A percentile compares a stretch with the other conserved stretches of the same genome.
Conservation (phyloP, 176 grass and related monocot species). For the Bromus sterilis region DNA sequence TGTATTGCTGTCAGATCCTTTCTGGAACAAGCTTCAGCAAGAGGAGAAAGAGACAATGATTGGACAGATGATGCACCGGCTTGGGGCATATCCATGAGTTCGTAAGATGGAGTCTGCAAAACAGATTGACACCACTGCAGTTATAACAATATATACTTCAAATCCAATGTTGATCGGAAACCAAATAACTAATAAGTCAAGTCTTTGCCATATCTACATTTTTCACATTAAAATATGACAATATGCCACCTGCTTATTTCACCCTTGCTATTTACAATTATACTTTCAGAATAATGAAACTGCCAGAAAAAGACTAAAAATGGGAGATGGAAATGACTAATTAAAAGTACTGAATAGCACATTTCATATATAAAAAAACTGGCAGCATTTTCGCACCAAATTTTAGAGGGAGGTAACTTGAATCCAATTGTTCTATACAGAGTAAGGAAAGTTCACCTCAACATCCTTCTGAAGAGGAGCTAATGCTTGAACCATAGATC, state of each 20-base stretch:
- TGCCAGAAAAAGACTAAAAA: background rate
- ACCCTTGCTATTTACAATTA: background rate
- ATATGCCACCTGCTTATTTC: background rate
- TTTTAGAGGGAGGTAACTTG: background rate
- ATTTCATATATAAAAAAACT: conserved; percentile 2
- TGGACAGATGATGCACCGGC: conserved; percentile 63
- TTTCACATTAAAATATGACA: background rate
- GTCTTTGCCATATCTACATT: background rate
- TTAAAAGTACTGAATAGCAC: background rate
- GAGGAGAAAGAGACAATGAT: conserved; percentile 69
- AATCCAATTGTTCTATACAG: background rate
- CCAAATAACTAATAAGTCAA: background rate
- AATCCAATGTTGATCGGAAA: background rate
- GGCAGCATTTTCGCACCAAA: background rate
- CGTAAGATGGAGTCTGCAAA: conserved; percentile 76
- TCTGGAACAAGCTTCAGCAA: conserved; percentile 95
- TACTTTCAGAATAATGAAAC: background rate
- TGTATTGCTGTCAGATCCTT: conserved; percentile 98
- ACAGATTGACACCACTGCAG: conserved; percentile 17
- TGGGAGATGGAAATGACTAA: background rate
- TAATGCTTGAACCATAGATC: conserved; percentile 78
- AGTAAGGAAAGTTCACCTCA: conserved; percentile 46
- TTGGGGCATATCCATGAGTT: conserved; percentile 72
- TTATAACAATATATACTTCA: background rate
- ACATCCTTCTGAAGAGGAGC: conserved; percentile 78